A percentile compares a stretch with the other conserved stretches of the same genome.
phyloP scores from a whole-genome alignment of 2,329 filamentous ascomycete genomes.

The Stenocarpella maydis region DNA sequence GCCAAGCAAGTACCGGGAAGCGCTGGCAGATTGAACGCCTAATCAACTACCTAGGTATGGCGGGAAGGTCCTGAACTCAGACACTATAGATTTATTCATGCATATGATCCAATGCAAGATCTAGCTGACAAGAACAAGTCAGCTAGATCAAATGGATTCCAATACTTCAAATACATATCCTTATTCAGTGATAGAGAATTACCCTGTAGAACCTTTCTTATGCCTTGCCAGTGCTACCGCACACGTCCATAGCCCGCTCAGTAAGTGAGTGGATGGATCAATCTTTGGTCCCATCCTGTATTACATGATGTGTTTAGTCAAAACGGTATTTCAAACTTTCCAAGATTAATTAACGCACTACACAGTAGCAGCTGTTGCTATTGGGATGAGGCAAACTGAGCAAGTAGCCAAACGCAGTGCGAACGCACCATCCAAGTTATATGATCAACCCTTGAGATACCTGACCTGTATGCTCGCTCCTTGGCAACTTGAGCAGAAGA shows the following conservation, averaged over 20 bases:
- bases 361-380: no score
- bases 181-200: background rate
- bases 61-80: background rate
- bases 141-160: background rate
- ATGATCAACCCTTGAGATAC: background rate
- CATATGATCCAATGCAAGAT: background rate
- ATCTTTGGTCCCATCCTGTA: conserved; percentile 31
- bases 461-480: background rate
- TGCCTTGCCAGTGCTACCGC: conserved; percentile 29
- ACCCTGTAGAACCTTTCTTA: background rate
- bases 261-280: conserved; percentile 35
- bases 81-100: background rate
- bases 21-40: background rate
- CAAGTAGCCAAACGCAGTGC: background rate
- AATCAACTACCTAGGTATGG: background rate
- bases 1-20: no score
- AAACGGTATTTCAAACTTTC: no score
- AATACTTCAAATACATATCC: no score
- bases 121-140: no score
- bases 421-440: background rate
- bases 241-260: conserved; percentile 33
- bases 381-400: background rate
- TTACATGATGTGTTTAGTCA: conserved; percentile 29
- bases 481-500: background rate
- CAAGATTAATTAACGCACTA: no score